Percentiles rank a stretch among this genome's conserved stretches.
Evolutionary conservation across 306 rosid genomes (phyloP).

Genomic region (Rosa persica): DNA sequence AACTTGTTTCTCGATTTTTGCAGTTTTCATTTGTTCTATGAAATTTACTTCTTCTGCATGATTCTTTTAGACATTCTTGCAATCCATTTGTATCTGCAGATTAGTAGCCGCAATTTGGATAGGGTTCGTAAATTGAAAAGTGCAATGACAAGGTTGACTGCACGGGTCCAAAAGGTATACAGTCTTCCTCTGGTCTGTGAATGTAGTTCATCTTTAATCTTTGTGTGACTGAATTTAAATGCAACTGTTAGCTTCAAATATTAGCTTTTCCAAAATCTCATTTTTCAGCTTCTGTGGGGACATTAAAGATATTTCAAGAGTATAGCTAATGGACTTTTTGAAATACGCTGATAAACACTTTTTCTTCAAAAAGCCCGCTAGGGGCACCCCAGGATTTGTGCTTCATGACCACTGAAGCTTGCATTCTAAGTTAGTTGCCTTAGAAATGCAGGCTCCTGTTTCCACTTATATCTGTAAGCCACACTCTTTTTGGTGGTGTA

Average conservation of each 20-base stretch:
- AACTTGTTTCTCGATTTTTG: neutral
- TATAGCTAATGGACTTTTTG: neutral
- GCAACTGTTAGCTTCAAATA: neutral
- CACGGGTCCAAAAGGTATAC: constrained; percentile 90
- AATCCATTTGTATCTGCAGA: constrained; percentile 46
- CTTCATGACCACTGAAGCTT: neutral
- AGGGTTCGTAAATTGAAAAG: constrained; percentile 94
- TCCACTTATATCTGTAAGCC: neutral
- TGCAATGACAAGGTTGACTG: constrained; percentile 98
- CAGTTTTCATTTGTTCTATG: neutral
- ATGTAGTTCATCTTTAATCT: neutral
- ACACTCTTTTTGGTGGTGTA: neutral
- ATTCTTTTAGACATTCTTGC: constrained; percentile 13
- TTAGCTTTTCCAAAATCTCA: neutral
- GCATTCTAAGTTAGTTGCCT: neutral
- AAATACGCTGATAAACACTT: neutral
- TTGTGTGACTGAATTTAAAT: neutral
- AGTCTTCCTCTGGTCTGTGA: constrained; percentile 4
- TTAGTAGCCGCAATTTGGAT: constrained; percentile 95
- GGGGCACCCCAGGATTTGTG: neutral
- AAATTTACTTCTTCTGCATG: neutral
- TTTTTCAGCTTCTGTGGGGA: neutral
- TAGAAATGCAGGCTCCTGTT: neutral
- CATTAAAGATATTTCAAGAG: neutral
- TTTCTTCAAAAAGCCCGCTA: neutral